phyloP scores from a whole-genome alignment of 2,329 filamentous ascomycete genomes.

The Talaromyces sp. region DNA sequence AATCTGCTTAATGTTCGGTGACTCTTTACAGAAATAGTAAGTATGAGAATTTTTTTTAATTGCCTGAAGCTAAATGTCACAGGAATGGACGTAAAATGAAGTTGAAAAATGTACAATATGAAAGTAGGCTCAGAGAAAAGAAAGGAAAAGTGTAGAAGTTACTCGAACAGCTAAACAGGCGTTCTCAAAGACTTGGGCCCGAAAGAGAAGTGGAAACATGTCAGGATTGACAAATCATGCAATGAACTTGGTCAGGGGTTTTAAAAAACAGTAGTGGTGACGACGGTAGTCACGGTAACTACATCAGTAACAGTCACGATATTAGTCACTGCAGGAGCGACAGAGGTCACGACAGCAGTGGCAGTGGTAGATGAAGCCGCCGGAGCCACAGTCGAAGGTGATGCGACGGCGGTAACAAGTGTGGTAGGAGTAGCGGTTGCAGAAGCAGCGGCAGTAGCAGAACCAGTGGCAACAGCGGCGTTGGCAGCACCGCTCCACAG shows the following conservation, averaged over 20 bases:
- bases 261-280: background rate
- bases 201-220: background rate
- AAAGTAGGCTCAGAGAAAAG: background rate
- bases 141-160: background rate
- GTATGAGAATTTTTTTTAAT: background rate
- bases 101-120: background rate
- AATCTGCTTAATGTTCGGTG: too few relatives aligned
- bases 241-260: background rate
- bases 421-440: background rate
- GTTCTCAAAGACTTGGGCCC: background rate
- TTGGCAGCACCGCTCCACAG: slow-evolving; percentile 10
- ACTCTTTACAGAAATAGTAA: background rate
- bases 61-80: background rate
- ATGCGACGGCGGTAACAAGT: background rate
- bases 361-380: background rate
- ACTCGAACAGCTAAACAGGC: background rate
- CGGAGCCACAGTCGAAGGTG: too few relatives aligned
- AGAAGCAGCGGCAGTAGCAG: slow-evolving; percentile 5
- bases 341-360: background rate
- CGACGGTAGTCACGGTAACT: background rate
- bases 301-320: slow-evolving; percentile 4
- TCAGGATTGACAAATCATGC: background rate
- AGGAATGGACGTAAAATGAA: background rate
- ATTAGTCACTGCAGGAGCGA: background rate
- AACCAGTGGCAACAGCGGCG: background rate